Conservation (phyloP, 2,329 filamentous ascomycete genomes). For the Orbilia quercus region DNA sequence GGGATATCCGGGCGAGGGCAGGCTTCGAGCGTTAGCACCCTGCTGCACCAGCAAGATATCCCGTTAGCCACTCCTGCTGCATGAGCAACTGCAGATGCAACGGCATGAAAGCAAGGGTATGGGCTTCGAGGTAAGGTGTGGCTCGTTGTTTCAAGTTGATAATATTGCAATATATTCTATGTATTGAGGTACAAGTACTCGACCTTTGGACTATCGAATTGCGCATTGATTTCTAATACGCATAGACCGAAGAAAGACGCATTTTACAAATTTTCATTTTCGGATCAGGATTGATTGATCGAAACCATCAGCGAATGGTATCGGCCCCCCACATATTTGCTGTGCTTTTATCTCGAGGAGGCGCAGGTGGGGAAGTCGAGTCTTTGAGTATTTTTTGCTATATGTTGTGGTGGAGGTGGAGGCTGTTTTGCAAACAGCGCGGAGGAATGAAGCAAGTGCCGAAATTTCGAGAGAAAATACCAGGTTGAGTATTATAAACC, state of each 20-base stretch:
- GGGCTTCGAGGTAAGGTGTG: conserved; percentile 40
- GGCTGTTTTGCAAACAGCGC: conserved; percentile 46
- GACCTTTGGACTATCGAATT: background rate
- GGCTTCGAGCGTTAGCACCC: background rate
- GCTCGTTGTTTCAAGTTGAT: conserved; percentile 51
- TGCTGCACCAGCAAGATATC: conserved; percentile 21
- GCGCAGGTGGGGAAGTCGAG: too few species aligned
- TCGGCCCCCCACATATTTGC: background rate
- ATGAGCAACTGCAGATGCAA: conserved; percentile 18
- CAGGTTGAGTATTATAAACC: conserved; percentile 11
- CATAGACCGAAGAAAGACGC: background rate
- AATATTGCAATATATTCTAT: background rate
- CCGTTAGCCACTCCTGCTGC: conserved; percentile 27
- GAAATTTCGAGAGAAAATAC: conserved; percentile 26
- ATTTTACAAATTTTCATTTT: too few species aligned
- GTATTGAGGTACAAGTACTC: background rate
- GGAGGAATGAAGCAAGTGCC: conserved; percentile 25
- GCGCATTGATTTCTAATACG: conserved; percentile 3
- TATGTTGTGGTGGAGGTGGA: too few species aligned
- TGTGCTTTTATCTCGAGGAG: too few species aligned
- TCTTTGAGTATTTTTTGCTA: background rate
- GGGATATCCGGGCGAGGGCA: conserved; percentile 2
- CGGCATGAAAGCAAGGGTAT: conserved; percentile 36
- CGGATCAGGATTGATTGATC: too few species aligned
- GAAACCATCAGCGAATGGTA: too few species aligned